Evolutionary conservation across 441 rosid genomes (phyloP), one percentile per base, ranked within the genome.

Genomic region (Mallotus repandus): DNA sequence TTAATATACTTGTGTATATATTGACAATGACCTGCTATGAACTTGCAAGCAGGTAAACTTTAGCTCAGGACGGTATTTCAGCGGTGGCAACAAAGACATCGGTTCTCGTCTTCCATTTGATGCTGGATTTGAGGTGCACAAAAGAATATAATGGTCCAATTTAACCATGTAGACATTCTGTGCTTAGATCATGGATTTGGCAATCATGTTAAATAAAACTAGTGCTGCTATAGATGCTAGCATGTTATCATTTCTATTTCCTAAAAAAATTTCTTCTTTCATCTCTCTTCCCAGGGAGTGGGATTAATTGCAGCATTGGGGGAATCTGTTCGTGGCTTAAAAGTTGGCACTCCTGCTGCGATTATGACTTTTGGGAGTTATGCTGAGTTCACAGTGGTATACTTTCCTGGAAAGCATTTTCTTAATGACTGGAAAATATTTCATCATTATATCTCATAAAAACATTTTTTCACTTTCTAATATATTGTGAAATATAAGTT

Each of bases 301-400:
- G 99, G 99, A 70, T 82, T 96, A 68, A 84, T 96, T 66, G 97
- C 93, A 66, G 97, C 96, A 21, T 86, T 91, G 56, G 99, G 99
- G 73, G 93, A 88, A 74, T 88, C 93, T 69, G 97, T 93, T 59
- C 81, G 71, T 58, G 70, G 86, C 84, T 74, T 96, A 81, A 82
- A 84, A 86, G 93, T 93, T 70, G 99, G 99, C 80, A 88, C 89
- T 75, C 96, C 99, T 73, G 99, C 98, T 78, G 99, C 98, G 71
- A 63, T 91, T 79, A 96, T 96, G 97, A 83, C 87, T 55, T 95
- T 68, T 85, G 99, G 99, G 73, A 78, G 97, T 78, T 96, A 93
- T 87, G 83, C 98, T 77, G 99, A 96, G 81, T 96, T 86, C 75
- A 61, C 75, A 72, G 81, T 78, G 79, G 98, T 96, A 86, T 66